Percentiles rank a stretch among this genome's conserved stretches.
These are phyloP conservation scores for Patellifolia procumbens DNA, from an alignment of 179 eudicot genomes.

Conservation along the genomic window DNA sequence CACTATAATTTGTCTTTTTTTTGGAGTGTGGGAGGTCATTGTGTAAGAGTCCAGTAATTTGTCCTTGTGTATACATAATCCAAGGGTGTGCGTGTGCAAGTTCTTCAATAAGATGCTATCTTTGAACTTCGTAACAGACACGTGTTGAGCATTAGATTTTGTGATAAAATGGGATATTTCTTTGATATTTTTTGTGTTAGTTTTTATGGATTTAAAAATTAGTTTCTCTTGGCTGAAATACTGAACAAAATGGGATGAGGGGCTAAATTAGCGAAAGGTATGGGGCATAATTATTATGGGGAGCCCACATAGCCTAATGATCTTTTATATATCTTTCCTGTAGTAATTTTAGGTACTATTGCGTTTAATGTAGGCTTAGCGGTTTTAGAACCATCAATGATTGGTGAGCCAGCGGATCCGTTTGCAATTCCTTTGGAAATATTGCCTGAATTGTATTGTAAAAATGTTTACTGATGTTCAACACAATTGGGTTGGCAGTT, in stretches of 20 bases:
- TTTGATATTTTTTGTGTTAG: not conserved
- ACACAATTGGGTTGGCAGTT: not conserved
- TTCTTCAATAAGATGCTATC: not conserved
- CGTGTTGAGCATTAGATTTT: not conserved
- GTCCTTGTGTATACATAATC: not conserved
- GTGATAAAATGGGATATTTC: not conserved
- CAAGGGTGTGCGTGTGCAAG: not conserved
- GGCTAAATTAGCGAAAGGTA: not conserved
- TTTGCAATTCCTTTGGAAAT: no score
- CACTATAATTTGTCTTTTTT: not conserved
- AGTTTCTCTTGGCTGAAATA: not conserved
- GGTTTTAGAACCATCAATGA: no score
- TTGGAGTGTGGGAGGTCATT: not conserved
- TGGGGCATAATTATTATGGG: constrained; percentile 1
- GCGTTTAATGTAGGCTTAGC: no score
- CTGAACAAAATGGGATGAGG: not conserved
- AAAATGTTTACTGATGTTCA: not conserved
- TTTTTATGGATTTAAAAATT: not conserved
- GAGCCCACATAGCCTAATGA: not conserved
- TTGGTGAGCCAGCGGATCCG: no score
- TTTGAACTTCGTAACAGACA: not conserved
- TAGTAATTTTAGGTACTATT: constrained; percentile 1
- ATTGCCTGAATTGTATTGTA: no score
- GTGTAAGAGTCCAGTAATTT: not conserved
- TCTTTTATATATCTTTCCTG: not conserved